Evolutionary conservation across 2,329 filamentous ascomycete species (phyloP).

Genomic region (Talaromyces sp.): DNA sequence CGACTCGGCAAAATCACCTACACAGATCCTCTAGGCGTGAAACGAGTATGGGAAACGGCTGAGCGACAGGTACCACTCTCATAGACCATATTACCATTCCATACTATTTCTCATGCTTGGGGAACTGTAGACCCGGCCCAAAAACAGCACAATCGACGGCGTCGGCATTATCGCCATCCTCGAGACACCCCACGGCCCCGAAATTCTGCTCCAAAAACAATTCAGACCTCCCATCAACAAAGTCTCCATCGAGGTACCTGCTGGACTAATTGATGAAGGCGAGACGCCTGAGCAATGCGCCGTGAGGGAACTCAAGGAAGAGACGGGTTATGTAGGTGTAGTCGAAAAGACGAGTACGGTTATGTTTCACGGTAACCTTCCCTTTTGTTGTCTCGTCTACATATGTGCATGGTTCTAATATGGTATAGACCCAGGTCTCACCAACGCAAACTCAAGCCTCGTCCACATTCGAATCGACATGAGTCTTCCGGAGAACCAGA

Average conservation of each 20-base stretch:
- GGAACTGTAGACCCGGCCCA: slow-evolving; percentile 41
- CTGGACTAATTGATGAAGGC: slow-evolving; percentile 58
- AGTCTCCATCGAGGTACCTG: slow-evolving; percentile 57
- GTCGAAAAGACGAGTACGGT: slow-evolving; percentile 42
- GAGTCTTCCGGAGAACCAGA: slow-evolving; percentile 64
- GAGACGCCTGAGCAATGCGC: slow-evolving; percentile 54
- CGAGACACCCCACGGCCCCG: slow-evolving; percentile 30
- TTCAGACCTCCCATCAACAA: slow-evolving; percentile 56
- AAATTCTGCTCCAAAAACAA: slow-evolving; percentile 54
- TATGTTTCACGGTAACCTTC: slow-evolving; percentile 43
- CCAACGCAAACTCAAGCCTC: slow-evolving; percentile 51
- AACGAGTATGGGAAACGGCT: slow-evolving; percentile 45
- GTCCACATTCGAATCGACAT: slow-evolving; percentile 73
- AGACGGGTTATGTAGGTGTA: slow-evolving; percentile 55
- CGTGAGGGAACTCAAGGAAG: slow-evolving; percentile 56
- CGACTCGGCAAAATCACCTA: slow-evolving; percentile 44
- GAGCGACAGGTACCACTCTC: slow-evolving; percentile 37
- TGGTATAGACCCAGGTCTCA: slow-evolving; percentile 44
- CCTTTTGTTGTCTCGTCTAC: not conserved
- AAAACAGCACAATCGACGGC: slow-evolving; percentile 54
- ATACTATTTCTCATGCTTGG: not conserved
- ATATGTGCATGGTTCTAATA: not conserved
- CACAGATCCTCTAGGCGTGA: slow-evolving; percentile 40
- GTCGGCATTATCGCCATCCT: slow-evolving; percentile 55
- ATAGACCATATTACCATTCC: too few species aligned